Evolutionary conservation across 2,329 filamentous ascomycete species (phyloP), one percentile per base, ranked within the genome.

Genomic region (Penicillium occitanis): DNA sequence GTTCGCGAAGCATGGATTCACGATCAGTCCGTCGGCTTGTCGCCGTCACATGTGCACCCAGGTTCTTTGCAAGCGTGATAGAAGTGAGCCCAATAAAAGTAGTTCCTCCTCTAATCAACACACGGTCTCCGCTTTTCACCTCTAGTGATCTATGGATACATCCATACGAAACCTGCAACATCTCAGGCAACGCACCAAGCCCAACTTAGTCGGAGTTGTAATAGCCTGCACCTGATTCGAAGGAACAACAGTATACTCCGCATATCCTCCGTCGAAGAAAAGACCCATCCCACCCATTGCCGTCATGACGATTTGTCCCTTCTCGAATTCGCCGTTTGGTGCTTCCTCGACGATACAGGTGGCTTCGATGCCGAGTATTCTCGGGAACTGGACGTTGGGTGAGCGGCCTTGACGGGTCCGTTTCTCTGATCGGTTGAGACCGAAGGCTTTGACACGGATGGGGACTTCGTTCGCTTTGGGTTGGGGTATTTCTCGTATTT

Each of bases 91-190:
- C 81, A 11, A 84, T 78, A 58, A 76, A 79, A 17, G 80, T 82
- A 2, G 83, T 84, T 0, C 81, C 82, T 1, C 83, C 82, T 2
- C 82, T 74, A 17, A 84, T 74, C 22, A 85, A 72, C 55, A 85
- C 67, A 14, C 73, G 76, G 8, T 84, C 81, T 0, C 76, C 78
- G 11, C 72, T 69, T 55, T 75, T 63, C 33, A 84, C 59, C 59
- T 74, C 71, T 58, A 85, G 69, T 7, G 74, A 70, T 46, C 71
- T 72, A 33, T 78, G 76, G 42, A 85, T 65, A 5, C 75, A 74
- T 0, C 82, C 82, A 70, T 78, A 84, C 1, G 82, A 79, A 3
- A 82, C 84, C 73, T 84, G 82, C 68, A 85, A 66, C 81, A 84
- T 84, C 71, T 84, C 82, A 2, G 82, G 82, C 60, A 82, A 71